These are phyloP conservation scores for Ogataea philodendri DNA, from an alignment of 805 yeast genomes.

Conservation along the genomic window DNA sequence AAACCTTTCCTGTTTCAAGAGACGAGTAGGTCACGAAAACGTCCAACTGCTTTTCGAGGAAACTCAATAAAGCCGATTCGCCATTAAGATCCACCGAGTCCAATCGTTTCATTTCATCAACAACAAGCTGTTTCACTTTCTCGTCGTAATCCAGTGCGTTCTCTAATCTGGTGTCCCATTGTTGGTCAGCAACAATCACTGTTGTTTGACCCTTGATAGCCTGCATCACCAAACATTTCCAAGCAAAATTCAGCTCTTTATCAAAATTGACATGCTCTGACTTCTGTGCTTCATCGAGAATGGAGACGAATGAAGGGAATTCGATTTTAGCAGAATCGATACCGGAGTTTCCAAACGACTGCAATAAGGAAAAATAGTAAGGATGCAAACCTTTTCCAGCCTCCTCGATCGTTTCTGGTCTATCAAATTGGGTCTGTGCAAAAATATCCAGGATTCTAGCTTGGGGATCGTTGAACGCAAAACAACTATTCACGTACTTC, in stretches of 20 bases:
- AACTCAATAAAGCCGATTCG: conserved; percentile 5
- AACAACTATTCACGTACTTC: conserved; percentile 61
- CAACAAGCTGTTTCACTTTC: conserved; percentile 39
- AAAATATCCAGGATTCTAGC: conserved; percentile 67
- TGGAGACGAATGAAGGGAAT: conserved; percentile 56
- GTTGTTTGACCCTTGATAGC: conserved; percentile 52
- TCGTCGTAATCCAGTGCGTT: conserved; percentile 66
- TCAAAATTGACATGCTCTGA: conserved; percentile 23
- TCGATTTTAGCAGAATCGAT: conserved; percentile 30
- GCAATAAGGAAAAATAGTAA: conserved; percentile 63
- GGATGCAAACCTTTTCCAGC: conserved; percentile 80
- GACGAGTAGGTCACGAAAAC: conserved; percentile 2
- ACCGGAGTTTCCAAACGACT: conserved; percentile 31
- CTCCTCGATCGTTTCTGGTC: conserved; percentile 77
- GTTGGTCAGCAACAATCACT: conserved; percentile 64
- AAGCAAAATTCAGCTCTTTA: conserved; percentile 50
- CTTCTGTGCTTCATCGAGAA: conserved; percentile 35
- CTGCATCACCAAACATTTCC: conserved; percentile 64
- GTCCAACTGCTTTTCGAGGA: conserved; percentile 15
- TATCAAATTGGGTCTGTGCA: conserved; percentile 52
- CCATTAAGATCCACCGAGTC: not conserved
- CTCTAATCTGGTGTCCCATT: conserved; percentile 69
- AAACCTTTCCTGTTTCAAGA: conserved; percentile 6
- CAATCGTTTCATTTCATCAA: conserved; percentile 18
- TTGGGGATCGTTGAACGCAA: conserved; percentile 63